These are phyloP conservation scores for Chaetomiaceae sp. DNA, from an alignment of 2,329 filamentous ascomycete species.

Conservation along the genomic window DNA sequence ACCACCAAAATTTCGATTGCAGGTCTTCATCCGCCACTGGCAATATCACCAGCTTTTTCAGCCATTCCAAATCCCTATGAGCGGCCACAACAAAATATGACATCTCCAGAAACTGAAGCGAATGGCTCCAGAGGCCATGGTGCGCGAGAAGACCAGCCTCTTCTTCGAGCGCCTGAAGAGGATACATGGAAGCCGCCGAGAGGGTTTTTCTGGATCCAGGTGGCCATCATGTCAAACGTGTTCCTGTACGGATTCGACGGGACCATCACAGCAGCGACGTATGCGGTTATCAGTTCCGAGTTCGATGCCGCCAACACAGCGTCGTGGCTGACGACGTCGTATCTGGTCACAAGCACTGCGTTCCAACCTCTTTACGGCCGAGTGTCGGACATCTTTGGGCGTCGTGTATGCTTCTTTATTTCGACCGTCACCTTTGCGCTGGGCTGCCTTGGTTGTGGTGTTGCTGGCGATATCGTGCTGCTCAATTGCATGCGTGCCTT, in stretches of 20 bases:
- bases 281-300: slow-evolving; percentile 68
- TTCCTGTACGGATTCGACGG: slow-evolving; percentile 66
- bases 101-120: not conserved
- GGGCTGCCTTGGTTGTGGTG: slow-evolving; percentile 61
- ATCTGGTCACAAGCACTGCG: slow-evolving; percentile 65
- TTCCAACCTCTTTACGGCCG: slow-evolving; percentile 69
- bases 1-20: not conserved
- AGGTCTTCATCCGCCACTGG: not conserved
- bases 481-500: slow-evolving; percentile 63
- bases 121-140: slow-evolving; percentile 1
- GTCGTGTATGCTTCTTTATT: slow-evolving; percentile 60
- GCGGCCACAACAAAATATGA: too few relatives aligned
- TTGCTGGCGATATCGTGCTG: slow-evolving; percentile 53
- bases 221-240: slow-evolving; percentile 61
- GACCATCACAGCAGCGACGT: slow-evolving; percentile 68
- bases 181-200: slow-evolving; percentile 21
- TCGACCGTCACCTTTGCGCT: slow-evolving; percentile 57
- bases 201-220: slow-evolving; percentile 53
- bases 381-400: slow-evolving; percentile 65
- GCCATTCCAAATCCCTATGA: not conserved
- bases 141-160: slow-evolving; percentile 24
- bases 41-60: too few relatives aligned
- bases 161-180: slow-evolving; percentile 21
- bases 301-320: slow-evolving; percentile 68
- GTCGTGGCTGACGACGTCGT: slow-evolving; percentile 71